Evolutionary conservation across 768 basidiomycete species (phyloP), one percentile per base, ranked within the genome.

Genomic region (Flagelloscypha sp.): DNA sequence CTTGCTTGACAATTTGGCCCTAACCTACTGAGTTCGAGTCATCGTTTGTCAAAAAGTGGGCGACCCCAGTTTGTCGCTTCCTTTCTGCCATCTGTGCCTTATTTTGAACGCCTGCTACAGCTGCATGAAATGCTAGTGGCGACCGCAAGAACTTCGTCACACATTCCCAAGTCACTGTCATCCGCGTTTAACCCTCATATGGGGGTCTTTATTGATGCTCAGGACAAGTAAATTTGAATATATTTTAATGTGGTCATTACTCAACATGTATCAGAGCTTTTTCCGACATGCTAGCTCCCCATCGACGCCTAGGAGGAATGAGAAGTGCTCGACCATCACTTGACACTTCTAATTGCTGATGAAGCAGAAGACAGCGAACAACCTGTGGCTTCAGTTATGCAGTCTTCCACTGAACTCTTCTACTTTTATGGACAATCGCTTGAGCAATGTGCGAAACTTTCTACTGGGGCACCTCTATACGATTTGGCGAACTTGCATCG

Each of bases 361-460:
- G 59, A 59, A 9, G 56, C 56, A 17, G 58, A 65, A 19, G 66
- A 62, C 9, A 68, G 67, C 2, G 60, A 66, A 17, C 61, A 65
- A 18, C 59, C 74, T 0, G 58, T 74, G 1, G 66, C 71, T n/a
- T 62, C 73, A 2, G 87, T 98, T 1, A 70, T 98, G 6, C 85
- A 89, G 0, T 92, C 88, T 0, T 97, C 93, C 1, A 97, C 93
- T 1, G 93, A 98, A 47, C 62, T 99, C 12, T 99, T 98, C 65
- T 95, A 93, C 55, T 90, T 95, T 59, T 98, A 98, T 53, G 88
- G 80, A 0, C 92, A 98, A 55, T 92, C 82, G 37, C 61, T 99
- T 23, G 95, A 98, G 35, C 87, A 92, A 51, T 97, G 94, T 50
- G 83, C 87, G 2, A 92, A 86, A 49, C 65, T 95, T 3, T 92